Evolutionary conservation across 2,329 filamentous ascomycete species (phyloP), one percentile per base, ranked within the genome.

Genomic region (Pseudogymnoascus sp.): DNA sequence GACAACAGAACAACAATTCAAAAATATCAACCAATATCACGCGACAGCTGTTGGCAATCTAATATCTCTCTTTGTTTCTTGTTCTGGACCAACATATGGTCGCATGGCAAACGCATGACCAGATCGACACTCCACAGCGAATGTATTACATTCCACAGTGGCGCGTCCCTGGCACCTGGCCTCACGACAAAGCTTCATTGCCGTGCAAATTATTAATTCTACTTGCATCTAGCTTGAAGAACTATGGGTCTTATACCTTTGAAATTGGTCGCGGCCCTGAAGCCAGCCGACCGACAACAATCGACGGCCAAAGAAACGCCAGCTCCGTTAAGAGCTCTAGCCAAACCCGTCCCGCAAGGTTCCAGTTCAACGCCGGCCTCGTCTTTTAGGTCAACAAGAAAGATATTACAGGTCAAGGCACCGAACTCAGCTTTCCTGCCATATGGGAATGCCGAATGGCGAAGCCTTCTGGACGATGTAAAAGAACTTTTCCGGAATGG

Each of bases 381-480:
- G 6, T 19, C 28, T 57, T 7, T 57, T 34, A 21, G n/a, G 4
- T 21, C 51, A 19, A n/a, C 28, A 34, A 34, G 16, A 21, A 57
- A 57, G 3, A 57, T 34, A 36, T 34, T 36, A 2, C n/a, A 21
- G 1, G 28, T 36, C 10, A 36, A 57, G n/a, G 28, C 28, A 57
- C 19, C 51, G 8, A 8, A 57, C 1, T 7, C n/a, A 36, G 10
- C n/a, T 57, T 36, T 69, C 37, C 61, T 70, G 5, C 72, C 71
- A 14, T 69, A 69, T 48, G 71, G 70, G 19, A 28, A 65, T 57
- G 63, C 65, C 16, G 73, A 73, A 63, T 73, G 70, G 71, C 67
- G 62, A 21, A 65, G 62, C 63, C 68, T 70, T 48, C 71, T 73
- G 69, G 69, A 72, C 23, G 70, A 73, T 67, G 66, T 73, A 16